A percentile compares a stretch with the other conserved stretches of the same genome.
phyloP scores from a whole-genome alignment of 305 asterid species.

The Solanum hybrid region DNA sequence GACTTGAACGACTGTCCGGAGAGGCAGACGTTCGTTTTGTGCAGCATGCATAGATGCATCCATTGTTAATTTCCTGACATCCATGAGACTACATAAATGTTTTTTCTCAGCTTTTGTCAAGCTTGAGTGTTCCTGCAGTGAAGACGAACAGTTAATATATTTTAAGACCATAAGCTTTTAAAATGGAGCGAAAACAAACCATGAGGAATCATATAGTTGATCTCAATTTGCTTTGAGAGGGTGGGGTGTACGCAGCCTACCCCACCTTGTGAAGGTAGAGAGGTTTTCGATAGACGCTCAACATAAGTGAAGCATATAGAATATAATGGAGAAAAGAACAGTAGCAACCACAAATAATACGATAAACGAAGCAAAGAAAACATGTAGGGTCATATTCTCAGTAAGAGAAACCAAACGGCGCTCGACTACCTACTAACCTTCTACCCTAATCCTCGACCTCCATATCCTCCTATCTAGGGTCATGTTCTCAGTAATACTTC shows the following conservation, averaged over 20 bases:
- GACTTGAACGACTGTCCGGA: conserved; percentile 73
- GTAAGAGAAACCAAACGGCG: neutral
- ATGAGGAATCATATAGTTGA: neutral
- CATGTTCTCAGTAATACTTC: neutral
- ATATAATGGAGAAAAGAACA: neutral
- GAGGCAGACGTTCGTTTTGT: conserved; percentile 76
- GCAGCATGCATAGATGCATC: conserved; percentile 86
- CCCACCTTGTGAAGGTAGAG: neutral
- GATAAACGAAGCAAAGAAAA: neutral
- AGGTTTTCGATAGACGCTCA: neutral
- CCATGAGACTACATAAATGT: conserved; percentile 60
- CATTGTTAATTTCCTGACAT: conserved; percentile 55
- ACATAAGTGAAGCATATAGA: neutral
- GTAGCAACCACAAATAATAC: neutral
- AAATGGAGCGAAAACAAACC: neutral
- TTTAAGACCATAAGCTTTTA: neutral
- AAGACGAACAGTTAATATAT: neutral
- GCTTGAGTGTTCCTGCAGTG: conserved; percentile 45
- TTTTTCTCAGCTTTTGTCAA: conserved; percentile 65
- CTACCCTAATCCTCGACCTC: neutral
- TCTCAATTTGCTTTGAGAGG: neutral
- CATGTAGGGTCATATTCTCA: neutral
- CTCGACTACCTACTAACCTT: neutral
- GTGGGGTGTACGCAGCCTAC: neutral
- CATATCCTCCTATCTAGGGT: neutral